These are phyloP conservation scores for Citrullus amarus DNA, from an alignment of 306 rosid genomes.

Conservation along the genomic window DNA sequence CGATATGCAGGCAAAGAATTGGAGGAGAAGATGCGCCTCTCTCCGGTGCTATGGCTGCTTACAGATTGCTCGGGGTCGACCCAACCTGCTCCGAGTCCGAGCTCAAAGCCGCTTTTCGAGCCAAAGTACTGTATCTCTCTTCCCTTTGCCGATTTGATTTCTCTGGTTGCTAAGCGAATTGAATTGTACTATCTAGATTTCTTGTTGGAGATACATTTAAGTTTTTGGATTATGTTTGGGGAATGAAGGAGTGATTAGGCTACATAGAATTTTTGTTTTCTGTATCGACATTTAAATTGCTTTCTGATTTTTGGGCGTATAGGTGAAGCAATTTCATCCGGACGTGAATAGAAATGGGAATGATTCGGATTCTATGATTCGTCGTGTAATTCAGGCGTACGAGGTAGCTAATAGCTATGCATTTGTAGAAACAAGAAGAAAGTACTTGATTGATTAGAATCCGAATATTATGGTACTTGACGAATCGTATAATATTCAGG, in stretches of 20 bases:
- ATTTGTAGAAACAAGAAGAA: background rate
- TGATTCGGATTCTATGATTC: conserved; percentile 58
- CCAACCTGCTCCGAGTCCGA: conserved; percentile 47
- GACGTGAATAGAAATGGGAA: conserved; percentile 41
- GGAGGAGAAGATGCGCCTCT: conserved; percentile 28
- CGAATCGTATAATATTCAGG: no score
- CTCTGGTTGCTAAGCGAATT: background rate
- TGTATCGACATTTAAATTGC: background rate
- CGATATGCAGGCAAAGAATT: conserved; percentile 21
- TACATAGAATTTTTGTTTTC: background rate
- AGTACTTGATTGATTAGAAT: no score
- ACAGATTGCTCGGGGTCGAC: conserved; percentile 48
- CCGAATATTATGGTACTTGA: no score
- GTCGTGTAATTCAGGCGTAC: conserved; percentile 78
- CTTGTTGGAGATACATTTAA: background rate
- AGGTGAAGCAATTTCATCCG: conserved; percentile 95
- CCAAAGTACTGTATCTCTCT: conserved; percentile 28
- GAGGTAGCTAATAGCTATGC: conserved; percentile 26
- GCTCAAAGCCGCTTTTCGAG: conserved; percentile 79
- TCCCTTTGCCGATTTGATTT: background rate
- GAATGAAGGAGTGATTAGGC: background rate
- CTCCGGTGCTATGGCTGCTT: conserved; percentile 39
- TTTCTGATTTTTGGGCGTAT: background rate
- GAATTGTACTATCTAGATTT: background rate
- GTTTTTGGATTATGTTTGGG: background rate